Base-by-base conservation (phyloP, 768 basidiomycete genomes). In the Candolleomyces eurysporus region DNA sequence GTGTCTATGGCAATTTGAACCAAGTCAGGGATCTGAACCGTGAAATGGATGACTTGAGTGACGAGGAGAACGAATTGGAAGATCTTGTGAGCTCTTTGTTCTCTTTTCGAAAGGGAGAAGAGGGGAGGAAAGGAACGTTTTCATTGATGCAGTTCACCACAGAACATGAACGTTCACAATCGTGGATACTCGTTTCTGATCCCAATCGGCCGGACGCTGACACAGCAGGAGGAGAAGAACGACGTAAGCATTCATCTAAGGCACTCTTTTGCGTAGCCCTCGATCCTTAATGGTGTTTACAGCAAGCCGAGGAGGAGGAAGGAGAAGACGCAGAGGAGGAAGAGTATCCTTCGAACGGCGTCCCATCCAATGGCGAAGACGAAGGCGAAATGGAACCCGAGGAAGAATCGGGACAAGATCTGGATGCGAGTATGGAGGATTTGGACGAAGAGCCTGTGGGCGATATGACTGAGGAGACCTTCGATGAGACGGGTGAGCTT, bases 11-110 rank as follows among this genome's bases (percentile, higher is more conserved):
- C 2, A 80, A 84, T 48, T 72, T 91, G 65, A 88, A 86, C 66
- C 79, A 81, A 36, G 78, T 81, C 46, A 84, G 92, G 22, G 88
- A 93, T 71, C 70, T 92, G 32, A 82, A 84, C 62, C 83, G 85
- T 45, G 91, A 94, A 71, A 88, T 91, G 80, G 89, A 91, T 52
- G 90, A 94, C 67, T 73, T 94, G 62, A 92, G 90, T 61, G 92
- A 93, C 60, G 92, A 93, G 70, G 92, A 93, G 73, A 83, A 79
- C 56, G 90, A 92, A 66, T 69, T 93, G n/a, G 91, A 93, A 61
- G 89, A 89, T 48, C 78, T 85, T 65, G 91, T 89, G 68, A 64
- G 84, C 75, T 14, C 26, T 26, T 26, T n/a, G n/a, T 26, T 26
- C 26, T 26, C 26, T 4, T 26, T 26, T 26, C 26, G 26, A 26